phyloP scores from a whole-genome alignment of 352 stramenopile genomes.

The Pythium apleroticum region DNA sequence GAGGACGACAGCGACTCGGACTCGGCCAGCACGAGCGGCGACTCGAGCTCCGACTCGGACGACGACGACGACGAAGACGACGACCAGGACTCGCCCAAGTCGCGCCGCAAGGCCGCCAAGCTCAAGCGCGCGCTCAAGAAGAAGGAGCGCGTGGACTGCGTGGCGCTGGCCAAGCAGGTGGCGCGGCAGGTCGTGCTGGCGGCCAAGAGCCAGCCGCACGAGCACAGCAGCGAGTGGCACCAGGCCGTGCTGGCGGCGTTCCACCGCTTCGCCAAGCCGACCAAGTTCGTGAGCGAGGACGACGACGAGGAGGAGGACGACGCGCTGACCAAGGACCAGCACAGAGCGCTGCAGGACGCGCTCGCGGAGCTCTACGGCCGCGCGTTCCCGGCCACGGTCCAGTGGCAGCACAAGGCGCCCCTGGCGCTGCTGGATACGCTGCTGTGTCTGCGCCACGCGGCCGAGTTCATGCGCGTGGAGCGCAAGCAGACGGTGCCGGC shows the following conservation, averaged over 20 bases:
- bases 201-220: not conserved
- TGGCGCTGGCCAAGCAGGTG: slow-evolving; percentile 32
- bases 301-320: slow-evolving; percentile 41
- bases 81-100: slow-evolving; percentile 12
- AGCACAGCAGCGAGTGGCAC: slow-evolving; percentile 37
- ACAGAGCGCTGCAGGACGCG: slow-evolving; percentile 44
- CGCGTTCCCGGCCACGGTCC: slow-evolving; percentile 32
- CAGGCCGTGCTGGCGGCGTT: slow-evolving; percentile 42
- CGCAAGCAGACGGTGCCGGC: slow-evolving; percentile 41
- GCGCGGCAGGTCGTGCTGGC: slow-evolving; percentile 26
- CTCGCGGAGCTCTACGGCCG: slow-evolving; percentile 53
- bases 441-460: slow-evolving; percentile 52
- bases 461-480: slow-evolving; percentile 58
- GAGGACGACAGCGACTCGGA: slow-evolving; percentile 30
- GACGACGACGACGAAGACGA: slow-evolving; percentile 26
- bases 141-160: slow-evolving; percentile 36
- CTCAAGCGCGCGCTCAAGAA: slow-evolving; percentile 28
- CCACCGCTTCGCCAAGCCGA: slow-evolving; percentile 42
- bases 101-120: slow-evolving; percentile 24
- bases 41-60: slow-evolving; percentile 37
- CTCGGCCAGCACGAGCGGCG: slow-evolving; percentile 35
- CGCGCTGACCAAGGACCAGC: slow-evolving; percentile 29
- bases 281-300: slow-evolving; percentile 33
- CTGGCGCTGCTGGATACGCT: slow-evolving; percentile 30
- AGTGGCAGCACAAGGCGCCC: slow-evolving; percentile 27